phyloP scores from a whole-genome alignment of 441 rosid genomes.

The Omphalea diandra region DNA sequence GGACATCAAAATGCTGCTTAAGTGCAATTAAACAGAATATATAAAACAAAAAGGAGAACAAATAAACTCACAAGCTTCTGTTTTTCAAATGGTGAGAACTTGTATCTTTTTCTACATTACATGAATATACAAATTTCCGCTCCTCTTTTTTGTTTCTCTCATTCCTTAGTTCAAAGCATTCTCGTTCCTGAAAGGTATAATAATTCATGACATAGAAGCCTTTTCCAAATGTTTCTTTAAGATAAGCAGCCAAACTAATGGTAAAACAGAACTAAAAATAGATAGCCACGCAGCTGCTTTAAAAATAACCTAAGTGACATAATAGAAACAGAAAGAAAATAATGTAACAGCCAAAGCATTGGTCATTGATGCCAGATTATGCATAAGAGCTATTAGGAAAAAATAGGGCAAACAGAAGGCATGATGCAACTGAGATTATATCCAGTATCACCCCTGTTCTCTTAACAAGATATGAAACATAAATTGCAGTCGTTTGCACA shows the following conservation, averaged over 20 bases:
- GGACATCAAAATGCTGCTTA: neutral
- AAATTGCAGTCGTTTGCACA: no score
- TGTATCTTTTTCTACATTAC: conserved; percentile 24
- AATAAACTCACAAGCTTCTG: conserved; percentile 39
- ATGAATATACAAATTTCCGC: conserved; percentile 20
- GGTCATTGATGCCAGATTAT: neutral
- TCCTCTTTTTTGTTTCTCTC: conserved; percentile 36
- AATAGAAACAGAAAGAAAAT: neutral
- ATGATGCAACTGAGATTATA: neutral
- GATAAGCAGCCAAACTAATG: neutral
- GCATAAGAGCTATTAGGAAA: neutral
- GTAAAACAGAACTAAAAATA: neutral
- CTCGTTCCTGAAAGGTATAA: conserved; percentile 49
- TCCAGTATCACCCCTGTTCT: no score
- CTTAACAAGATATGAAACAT: no score
- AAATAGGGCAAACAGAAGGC: neutral
- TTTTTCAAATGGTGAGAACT: conserved; percentile 21
- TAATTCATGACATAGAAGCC: neutral
- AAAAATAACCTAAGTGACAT: neutral
- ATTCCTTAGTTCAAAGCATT: conserved; percentile 56
- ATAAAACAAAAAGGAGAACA: neutral
- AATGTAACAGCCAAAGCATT: neutral
- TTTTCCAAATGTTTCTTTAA: neutral
- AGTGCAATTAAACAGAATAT: neutral
- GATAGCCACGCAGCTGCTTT: neutral